Evolutionary conservation across 1,284 basidiomycete species (phyloP), one percentile per base, ranked within the genome.

Genomic region (Neonothopanus nambi): DNA sequence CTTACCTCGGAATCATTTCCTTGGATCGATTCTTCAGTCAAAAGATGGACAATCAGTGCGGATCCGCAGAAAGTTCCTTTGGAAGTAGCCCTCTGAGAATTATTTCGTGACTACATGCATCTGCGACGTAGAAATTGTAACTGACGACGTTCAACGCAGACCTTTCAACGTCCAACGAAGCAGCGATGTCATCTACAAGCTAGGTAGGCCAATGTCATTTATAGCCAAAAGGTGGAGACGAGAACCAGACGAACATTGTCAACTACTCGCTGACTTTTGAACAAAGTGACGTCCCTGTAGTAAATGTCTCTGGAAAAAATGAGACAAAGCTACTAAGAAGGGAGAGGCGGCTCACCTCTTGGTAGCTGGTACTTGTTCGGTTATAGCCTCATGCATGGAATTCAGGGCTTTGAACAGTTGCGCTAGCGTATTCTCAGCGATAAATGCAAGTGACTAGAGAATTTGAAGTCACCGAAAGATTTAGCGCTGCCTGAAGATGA

Each of bases 131-230:
- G 44, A 17, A 33, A 44, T 11, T 39, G 13, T 15, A 18, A 65
- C 78, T 63, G 58, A 93, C 93, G 28, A 97, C 84, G 62, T 89
- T 86, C 52, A 97, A 75, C 62, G 93, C 87, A 5, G 81, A 80
- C 37, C 95, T 78, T 46, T 84, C 77, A 2, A 95, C 65, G 3
- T 79, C 75, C 24, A 94, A 80, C 0, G 93, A 92, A 0, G 91
- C 91, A 0, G 93, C 89, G 12, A 97, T 70, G 63, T 95, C 91
- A 62, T 96, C 93, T 17, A 95, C 83, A 15, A 96, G 76, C 93
- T 96, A 60, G 1, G 26, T 21, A n/a, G n/a, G 46, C 24, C 36
- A 43, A 35, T 38, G 18, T 44, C 30, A 37, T 33, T 7, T 7
- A 57, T 56, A 33, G 42, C 51, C 52, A 54, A 40, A 13, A 33